Base-by-base conservation (phyloP, 164 flowering plant species). In the Protea cynaroides region DNA sequence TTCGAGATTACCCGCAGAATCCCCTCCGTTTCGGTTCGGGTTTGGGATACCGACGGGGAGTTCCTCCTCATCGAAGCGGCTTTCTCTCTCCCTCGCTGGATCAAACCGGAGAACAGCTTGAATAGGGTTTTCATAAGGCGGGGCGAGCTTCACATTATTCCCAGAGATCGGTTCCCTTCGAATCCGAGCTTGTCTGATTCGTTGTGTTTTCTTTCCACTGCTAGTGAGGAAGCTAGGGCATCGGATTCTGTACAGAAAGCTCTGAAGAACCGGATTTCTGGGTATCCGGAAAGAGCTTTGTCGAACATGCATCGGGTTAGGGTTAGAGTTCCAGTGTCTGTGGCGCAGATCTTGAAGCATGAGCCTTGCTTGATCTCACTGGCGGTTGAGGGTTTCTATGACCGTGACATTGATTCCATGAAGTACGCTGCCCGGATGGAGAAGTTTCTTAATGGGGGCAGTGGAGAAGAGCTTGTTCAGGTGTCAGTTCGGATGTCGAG, bases 341-440 rank as follows among this genome's bases (percentile, higher is more conserved):
- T 94, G 12, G 99, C 96, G 1, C 78, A 68, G 77, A 89, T 92
- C n/a, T 65, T 94, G 74, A 84, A 69, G 75, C 82, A 86, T 13
- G 97, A 85, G 69, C 96, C 97, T 1, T 77, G 83, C 56, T 74
- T 94, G 70, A 82, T 94, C 43, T 79, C 95, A 0, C 62, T 86
- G 55, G 99, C 96, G 8, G 94, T 94, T n/a, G 97, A 91, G 71
- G 90, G 86, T 10, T 94, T 94, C 70, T 94, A 91, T 57, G 96
- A 94, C 47, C 70, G 99, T 22, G 96, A 94, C 68, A 70, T 89
- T 22, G 99, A 94, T 70, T 58, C 89, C 0, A 94, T 94, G 97
- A 91, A 85, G 80, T 80, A 61, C 65, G 97, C 96, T 0, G 84
- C 93, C 14, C 79, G 69, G 49, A 91, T 94, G 99, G 94, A 83